Evolutionary conservation across 1,284 basidiomycete genomes (phyloP).

Genomic region (Cutaneotrichosporon spelunceum): DNA sequence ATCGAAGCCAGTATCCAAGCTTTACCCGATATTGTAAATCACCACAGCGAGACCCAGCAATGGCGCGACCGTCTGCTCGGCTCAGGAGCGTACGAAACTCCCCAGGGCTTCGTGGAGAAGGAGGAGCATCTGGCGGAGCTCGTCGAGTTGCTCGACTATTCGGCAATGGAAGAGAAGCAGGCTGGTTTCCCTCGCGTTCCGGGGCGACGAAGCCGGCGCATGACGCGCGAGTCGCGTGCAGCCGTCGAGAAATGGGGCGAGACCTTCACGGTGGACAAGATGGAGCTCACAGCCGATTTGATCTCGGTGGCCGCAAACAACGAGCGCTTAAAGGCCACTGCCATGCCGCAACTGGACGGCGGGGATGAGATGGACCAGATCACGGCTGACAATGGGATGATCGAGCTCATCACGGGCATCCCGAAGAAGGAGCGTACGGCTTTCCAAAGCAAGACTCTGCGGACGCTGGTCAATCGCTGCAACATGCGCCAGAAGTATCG

Average conservation of each 20-base stretch:
- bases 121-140: slow-evolving; percentile 61
- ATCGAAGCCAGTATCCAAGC: slow-evolving; percentile 43
- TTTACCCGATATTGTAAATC: slow-evolving; percentile 23
- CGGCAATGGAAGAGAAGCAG: background rate
- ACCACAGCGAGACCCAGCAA: slow-evolving; percentile 37
- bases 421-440: slow-evolving; percentile 26
- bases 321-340: background rate
- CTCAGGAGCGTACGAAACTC: slow-evolving; percentile 55
- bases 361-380: slow-evolving; percentile 15
- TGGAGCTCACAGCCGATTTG: background rate
- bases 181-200: background rate
- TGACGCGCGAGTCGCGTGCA: background rate
- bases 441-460: slow-evolving; percentile 21
- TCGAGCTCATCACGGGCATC: slow-evolving; percentile 24
- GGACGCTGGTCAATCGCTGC: slow-evolving; percentile 24
- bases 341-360: background rate
- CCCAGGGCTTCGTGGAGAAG: slow-evolving; percentile 58
- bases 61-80: slow-evolving; percentile 24
- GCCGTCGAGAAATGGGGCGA: slow-evolving; percentile 5
- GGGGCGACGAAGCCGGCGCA: background rate
- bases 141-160: background rate
- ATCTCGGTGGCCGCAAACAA: background rate
- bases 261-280: background rate
- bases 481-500: slow-evolving; percentile 30
- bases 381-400: slow-evolving; percentile 25